Base-by-base conservation (phyloP, 345 rosid species). In the Gossypium arboreum region DNA sequence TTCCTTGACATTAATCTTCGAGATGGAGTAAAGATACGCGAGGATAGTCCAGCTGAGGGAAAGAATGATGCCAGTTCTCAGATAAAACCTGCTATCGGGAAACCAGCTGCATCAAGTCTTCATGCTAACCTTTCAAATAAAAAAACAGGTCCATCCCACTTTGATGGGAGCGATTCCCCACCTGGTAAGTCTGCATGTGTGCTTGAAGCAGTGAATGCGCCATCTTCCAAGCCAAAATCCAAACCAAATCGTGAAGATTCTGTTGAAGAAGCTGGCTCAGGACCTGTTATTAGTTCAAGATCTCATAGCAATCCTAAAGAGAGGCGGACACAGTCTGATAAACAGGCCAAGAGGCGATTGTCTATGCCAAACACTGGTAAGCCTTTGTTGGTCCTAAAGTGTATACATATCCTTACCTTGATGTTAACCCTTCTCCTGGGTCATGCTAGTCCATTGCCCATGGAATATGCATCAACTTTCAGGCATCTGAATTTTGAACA, bases 221-320 rank as follows among this genome's bases (percentile, higher is more conserved):
- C 71, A 63, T 75, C 78, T 47, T 52, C 81, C 68, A 87, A 81
- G 83, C 80, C 86, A 47, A 94, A 80, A 86, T 62, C 90, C 17
- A 91, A 88, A 81, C 84, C 78, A 2, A 72, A 76, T 80, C 76
- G 71, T 70, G 92, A 86, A 22, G 86, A 84, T 81, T 50, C 75
- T 51, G 77, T 64, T 63, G 88, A 85, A 83, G 93, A 86, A 82
- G 85, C 82, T 70, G 85, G 76, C 79, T 86, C 88, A 77, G 81
- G 66, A 75, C 84, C 90, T 66, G 83, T 78, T 51, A 34, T 73
- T 79, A 81, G 73, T 82, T 68, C 86, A 77, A 86, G 91, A 87
- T 92, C 97, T 11, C 89, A 73, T 8, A 91, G 98, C 87, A 95
- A 91, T 77, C 97, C 97, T 10, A 95, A 91, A 84, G 97, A 93